phyloP scores from a whole-genome alignment of 805 yeast genomes.

The Starmerella apis region DNA sequence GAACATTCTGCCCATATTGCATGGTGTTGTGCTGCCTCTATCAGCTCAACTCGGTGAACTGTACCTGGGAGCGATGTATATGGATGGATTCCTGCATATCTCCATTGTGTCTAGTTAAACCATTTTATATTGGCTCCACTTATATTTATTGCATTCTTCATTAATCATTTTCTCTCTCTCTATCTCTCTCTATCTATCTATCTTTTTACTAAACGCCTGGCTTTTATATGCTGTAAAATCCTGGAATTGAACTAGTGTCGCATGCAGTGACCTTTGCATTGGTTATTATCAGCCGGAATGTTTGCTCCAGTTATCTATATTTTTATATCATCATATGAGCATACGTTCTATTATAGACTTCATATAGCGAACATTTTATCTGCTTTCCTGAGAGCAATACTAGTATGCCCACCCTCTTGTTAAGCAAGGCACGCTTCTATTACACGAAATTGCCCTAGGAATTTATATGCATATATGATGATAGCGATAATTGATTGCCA shows the following conservation, averaged over 20 bases:
- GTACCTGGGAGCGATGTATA: constrained; percentile 38
- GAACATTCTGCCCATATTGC: constrained; percentile 38
- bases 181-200: too few relatives aligned
- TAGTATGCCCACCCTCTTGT: background rate
- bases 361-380: too few relatives aligned
- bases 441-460: too few relatives aligned
- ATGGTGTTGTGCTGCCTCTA: constrained; percentile 46
- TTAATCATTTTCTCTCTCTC: too few relatives aligned
- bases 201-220: too few relatives aligned
- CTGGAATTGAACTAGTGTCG: too few relatives aligned
- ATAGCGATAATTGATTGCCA: background rate
- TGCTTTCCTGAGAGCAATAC: too few relatives aligned
- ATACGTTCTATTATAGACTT: too few relatives aligned
- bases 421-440: background rate
- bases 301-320: background rate
- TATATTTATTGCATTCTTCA: background rate
- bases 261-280: background rate
- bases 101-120: background rate
- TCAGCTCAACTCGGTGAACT: constrained; percentile 39
- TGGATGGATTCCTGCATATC: constrained; percentile 61
- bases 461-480: background rate
- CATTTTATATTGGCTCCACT: background rate
- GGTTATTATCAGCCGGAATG: background rate
- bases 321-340: too few relatives aligned
- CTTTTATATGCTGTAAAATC: too few relatives aligned